phyloP scores from a whole-genome alignment of 441 rosid species.

The Syzygium syzygioides region DNA sequence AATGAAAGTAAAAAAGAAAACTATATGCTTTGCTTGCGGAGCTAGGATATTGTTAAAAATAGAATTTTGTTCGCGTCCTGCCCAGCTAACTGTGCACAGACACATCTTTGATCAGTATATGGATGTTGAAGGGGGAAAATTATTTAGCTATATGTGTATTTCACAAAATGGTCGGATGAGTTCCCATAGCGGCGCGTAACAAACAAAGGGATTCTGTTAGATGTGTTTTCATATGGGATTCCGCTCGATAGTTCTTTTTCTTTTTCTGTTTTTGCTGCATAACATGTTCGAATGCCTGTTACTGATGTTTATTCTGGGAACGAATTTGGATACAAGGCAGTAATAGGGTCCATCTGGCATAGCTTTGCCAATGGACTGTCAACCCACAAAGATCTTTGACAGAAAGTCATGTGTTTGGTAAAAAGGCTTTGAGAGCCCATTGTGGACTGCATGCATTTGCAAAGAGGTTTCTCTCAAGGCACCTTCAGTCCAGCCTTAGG shows the following conservation, averaged over 20 bases:
- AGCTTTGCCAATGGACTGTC: background rate
- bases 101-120: background rate
- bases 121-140: background rate
- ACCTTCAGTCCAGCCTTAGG: background rate
- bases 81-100: background rate
- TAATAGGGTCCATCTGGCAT: background rate
- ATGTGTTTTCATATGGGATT: background rate
- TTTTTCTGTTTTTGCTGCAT: background rate
- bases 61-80: background rate
- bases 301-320: background rate
- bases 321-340: background rate
- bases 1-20: background rate
- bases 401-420: background rate
- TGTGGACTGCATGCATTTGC: background rate
- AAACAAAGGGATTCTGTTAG: background rate
- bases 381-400: background rate
- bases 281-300: background rate
- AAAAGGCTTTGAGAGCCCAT: background rate
- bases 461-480: background rate
- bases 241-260: background rate
- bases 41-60: background rate
- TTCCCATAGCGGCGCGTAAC: background rate
- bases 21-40: background rate
- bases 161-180: background rate
- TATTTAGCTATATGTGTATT: background rate